Evolutionary conservation across 176 grass and related monocot species (phyloP).

Genomic region (Rhynchospora tenuis): DNA sequence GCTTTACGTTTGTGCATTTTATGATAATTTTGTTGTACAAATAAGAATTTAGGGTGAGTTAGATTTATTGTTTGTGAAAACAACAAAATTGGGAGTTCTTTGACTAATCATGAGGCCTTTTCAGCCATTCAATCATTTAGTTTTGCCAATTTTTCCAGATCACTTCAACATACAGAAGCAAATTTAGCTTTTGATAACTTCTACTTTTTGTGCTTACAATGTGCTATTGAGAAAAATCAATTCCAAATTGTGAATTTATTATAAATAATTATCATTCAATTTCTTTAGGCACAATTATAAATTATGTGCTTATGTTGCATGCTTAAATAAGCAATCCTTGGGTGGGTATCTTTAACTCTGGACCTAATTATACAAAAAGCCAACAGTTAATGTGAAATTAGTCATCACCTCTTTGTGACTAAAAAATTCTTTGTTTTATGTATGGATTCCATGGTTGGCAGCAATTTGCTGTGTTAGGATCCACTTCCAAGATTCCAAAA

Average conservation of each 20-base stretch:
- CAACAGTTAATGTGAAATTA: background rate
- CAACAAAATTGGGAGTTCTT: background rate
- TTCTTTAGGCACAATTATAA: no score
- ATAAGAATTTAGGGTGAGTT: background rate
- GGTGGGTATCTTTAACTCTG: background rate
- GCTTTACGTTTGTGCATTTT: background rate
- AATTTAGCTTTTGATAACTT: background rate
- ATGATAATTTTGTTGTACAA: background rate
- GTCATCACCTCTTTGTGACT: background rate
- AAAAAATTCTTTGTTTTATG: background rate
- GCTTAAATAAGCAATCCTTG: background rate
- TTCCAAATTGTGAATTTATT: no score
- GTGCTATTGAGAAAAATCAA: background rate
- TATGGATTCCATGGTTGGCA: slow-evolving; percentile 12
- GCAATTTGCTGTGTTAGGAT: slow-evolving; percentile 12
- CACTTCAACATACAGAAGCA: background rate
- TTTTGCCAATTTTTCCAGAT: background rate
- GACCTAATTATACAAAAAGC: background rate
- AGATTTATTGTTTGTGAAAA: background rate
- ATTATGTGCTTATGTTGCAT: background rate
- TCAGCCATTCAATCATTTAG: background rate
- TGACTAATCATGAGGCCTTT: background rate
- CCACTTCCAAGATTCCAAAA: slow-evolving; percentile 26
- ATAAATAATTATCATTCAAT: no score
- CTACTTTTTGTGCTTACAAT: background rate